Evolutionary conservation across 805 yeast genomes (phyloP).

Genomic region (Saccharomycopsis fodiens): DNA sequence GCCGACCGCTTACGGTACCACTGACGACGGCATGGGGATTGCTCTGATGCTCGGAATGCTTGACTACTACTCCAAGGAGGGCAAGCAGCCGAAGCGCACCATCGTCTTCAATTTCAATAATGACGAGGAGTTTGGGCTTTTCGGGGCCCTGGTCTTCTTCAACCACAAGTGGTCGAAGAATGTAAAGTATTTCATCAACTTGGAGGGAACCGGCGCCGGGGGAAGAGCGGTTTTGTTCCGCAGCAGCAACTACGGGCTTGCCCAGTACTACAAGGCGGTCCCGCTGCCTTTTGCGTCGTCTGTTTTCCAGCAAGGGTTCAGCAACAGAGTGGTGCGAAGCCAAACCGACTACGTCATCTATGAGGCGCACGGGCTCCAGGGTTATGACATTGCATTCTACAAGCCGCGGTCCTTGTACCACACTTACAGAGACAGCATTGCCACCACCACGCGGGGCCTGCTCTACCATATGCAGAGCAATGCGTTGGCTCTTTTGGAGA

Average conservation of each 20-base stretch:
- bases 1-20: constrained; percentile 79
- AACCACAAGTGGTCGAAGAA: constrained; percentile 63
- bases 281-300: constrained; percentile 70
- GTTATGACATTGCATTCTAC: constrained; percentile 85
- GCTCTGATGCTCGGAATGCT: constrained; percentile 72
- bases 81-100: constrained; percentile 56
- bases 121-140: constrained; percentile 80
- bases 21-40: constrained; percentile 89
- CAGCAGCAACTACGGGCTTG: constrained; percentile 71
- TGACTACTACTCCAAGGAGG: constrained; percentile 33
- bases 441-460: constrained; percentile 56
- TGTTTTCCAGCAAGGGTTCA: constrained; percentile 77
- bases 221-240: constrained; percentile 77
- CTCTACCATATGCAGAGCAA: constrained; percentile 80
- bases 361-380: constrained; percentile 59
- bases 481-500: constrained; percentile 48
- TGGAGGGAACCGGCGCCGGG: constrained; percentile 93
- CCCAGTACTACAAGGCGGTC: constrained; percentile 44
- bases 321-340: constrained; percentile 59
- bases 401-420: constrained; percentile 82
- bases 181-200: constrained; percentile 61
- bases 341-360: constrained; percentile 85
- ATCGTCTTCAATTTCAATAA: constrained; percentile 81
- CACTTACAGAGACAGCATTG: constrained; percentile 64
- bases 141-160: constrained; percentile 72